Percentiles rank a stretch among this genome's conserved stretches.
Conservation (phyloP, 148 eudicot genomes). For the Arctostaphylos glauca region DNA sequence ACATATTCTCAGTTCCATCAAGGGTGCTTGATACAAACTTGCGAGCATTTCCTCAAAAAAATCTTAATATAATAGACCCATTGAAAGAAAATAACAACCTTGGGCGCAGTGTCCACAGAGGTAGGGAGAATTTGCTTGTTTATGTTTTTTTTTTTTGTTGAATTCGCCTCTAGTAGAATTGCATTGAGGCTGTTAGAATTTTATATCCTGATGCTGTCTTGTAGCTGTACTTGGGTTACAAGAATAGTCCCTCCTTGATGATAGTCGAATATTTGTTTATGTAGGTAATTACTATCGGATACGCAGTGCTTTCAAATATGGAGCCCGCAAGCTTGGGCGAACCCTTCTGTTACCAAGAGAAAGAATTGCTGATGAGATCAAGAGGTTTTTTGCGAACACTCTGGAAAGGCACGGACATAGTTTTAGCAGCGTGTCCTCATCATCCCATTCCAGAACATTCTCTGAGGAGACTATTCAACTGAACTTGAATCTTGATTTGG, state of each 20-base stretch:
- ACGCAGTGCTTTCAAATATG: constrained; percentile 56
- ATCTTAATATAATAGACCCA: constrained; percentile 58
- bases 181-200: background rate
- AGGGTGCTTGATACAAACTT: constrained; percentile 27
- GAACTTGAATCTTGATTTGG: constrained; percentile 27
- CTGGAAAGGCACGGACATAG: constrained; percentile 37
- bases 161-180: background rate
- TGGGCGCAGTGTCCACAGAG: constrained; percentile 65
- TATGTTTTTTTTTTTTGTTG: background rate
- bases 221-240: background rate
- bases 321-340: constrained; percentile 52
- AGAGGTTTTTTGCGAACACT: constrained; percentile 45
- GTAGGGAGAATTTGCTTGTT: constrained; percentile 23
- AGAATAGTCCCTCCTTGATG: background rate
- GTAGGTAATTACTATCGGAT: constrained; percentile 53
- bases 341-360: constrained; percentile 43
- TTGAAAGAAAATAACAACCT: constrained; percentile 60
- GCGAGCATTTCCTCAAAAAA: constrained; percentile 38
- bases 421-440: constrained; percentile 14
- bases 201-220: background rate
- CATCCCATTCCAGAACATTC: constrained; percentile 25
- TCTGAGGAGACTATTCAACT: constrained; percentile 30
- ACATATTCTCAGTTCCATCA: constrained; percentile 43
- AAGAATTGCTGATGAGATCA: constrained; percentile 35
- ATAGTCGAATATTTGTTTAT: constrained; percentile 1